phyloP scores from a whole-genome alignment of 1,139 yeast species.

The Nakaseomyces kungkrabaensis region DNA sequence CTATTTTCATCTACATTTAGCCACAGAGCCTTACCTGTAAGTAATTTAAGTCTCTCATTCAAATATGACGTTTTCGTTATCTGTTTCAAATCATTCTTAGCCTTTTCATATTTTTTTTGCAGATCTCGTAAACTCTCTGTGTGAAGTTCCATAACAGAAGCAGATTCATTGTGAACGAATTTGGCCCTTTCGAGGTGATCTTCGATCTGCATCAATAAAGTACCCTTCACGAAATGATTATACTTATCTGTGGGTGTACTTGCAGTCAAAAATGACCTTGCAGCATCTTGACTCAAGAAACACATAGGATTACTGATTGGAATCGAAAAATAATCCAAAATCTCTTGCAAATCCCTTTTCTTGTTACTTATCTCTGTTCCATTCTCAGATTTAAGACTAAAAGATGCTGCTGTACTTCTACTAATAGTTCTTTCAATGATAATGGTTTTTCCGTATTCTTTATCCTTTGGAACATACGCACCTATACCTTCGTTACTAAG shows the following conservation, averaged over 20 bases:
- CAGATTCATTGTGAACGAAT: slow-evolving; percentile 17
- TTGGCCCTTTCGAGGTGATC: slow-evolving; percentile 39
- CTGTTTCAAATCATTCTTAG: slow-evolving; percentile 29
- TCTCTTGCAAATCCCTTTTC: slow-evolving; percentile 55
- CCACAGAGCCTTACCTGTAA: slow-evolving; percentile 63
- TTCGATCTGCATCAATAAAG: slow-evolving; percentile 54
- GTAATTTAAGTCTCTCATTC: slow-evolving; percentile 35
- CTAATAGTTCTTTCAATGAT: slow-evolving; percentile 61
- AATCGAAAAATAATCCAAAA: slow-evolving; percentile 61
- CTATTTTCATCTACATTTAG: slow-evolving; percentile 33
- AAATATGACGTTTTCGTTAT: slow-evolving; percentile 31
- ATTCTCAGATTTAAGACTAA: slow-evolving; percentile 42
- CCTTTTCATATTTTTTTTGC: slow-evolving; percentile 27
- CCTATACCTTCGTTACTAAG: slow-evolving; percentile 56
- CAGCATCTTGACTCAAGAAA: slow-evolving; percentile 87
- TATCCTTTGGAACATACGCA: slow-evolving; percentile 45
- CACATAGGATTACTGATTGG: slow-evolving; percentile 89
- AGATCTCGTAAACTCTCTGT: slow-evolving; percentile 22
- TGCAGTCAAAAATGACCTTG: slow-evolving; percentile 76
- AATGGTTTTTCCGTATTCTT: slow-evolving; percentile 56
- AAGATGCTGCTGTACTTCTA: slow-evolving; percentile 40
- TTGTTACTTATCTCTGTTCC: slow-evolving; percentile 51
- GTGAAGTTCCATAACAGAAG: slow-evolving; percentile 22
- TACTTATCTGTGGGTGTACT: slow-evolving; percentile 65
- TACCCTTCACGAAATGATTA: slow-evolving; percentile 69